Percentiles rank a stretch among this genome's conserved stretches.
These are phyloP conservation scores for Quercus glauca DNA, from an alignment of 306 rosid genomes.

Conservation along the genomic window DNA sequence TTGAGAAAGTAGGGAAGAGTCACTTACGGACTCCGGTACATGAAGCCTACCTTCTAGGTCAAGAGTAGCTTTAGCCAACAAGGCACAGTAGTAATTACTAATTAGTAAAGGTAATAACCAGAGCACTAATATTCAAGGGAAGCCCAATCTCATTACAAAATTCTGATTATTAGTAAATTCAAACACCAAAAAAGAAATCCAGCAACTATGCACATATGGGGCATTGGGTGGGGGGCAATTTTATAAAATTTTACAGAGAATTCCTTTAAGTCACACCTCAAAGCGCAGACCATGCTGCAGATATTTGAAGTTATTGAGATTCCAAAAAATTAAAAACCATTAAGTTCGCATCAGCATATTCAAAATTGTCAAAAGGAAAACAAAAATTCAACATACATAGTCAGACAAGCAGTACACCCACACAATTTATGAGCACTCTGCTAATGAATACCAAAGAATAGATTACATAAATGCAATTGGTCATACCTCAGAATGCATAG, in stretches of 20 bases:
- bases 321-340: not conserved
- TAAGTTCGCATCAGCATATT: not conserved
- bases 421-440: conserved; percentile 11
- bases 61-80: no score
- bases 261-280: not conserved
- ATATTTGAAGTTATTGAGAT: not conserved
- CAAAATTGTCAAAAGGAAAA: not conserved
- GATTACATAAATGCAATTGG: conserved; percentile 25
- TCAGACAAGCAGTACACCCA: not conserved
- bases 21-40: no score
- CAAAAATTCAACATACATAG: not conserved
- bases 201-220: no score
- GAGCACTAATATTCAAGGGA: no score
- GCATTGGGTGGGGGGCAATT: not conserved
- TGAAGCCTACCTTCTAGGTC: no score
- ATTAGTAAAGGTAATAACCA: no score
- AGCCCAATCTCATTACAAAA: no score
- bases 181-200: no score
- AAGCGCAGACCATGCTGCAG: not conserved
- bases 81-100: no score
- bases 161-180: no score
- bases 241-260: not conserved
- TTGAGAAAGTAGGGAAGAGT: no score
- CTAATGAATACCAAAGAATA: conserved; percentile 2
- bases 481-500: not conserved